Conservation (phyloP, 495 filamentous ascomycete genomes). For the Lindgomyces ingoldianus region DNA sequence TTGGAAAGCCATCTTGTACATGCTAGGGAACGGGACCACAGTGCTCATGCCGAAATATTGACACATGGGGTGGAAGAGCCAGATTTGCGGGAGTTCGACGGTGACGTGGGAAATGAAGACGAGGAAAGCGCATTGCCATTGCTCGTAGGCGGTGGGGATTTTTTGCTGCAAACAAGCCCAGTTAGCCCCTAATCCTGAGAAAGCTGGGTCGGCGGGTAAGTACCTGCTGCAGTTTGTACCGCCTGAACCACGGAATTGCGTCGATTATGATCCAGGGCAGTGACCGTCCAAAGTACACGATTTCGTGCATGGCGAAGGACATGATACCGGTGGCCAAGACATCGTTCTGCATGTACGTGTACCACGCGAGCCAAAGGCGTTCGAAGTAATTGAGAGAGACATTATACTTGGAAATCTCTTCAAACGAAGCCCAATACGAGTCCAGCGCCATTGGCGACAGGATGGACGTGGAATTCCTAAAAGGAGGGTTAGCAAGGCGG, state of each 20-base stretch:
- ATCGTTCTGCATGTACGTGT: conserved; percentile 98
- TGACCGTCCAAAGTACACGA: conserved; percentile 90
- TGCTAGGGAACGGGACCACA: conserved; percentile 81
- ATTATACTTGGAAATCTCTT: conserved; percentile 85
- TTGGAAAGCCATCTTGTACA: conserved; percentile 85
- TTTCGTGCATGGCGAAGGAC: conserved; percentile 93
- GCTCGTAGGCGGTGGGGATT: conserved; percentile 83
- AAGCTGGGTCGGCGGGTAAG: conserved; percentile 35
- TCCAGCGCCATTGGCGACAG: conserved; percentile 30
- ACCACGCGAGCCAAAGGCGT: conserved; percentile 91
- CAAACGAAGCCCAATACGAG: conserved; percentile 75
- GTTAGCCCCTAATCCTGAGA: conserved; percentile 10
- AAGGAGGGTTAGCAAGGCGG: conserved; percentile 1
- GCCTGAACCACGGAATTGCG: conserved; percentile 78
- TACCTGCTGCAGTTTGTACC: conserved; percentile 92
- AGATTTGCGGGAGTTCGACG: conserved; percentile 96
- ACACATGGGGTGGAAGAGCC: conserved; percentile 98
- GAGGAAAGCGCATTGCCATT: conserved; percentile 89
- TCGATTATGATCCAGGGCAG: conserved; percentile 95
- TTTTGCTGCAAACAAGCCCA: conserved; percentile 75
- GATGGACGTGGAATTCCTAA: conserved; percentile 31
- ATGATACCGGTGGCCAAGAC: conserved; percentile 92
- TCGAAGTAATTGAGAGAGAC: conserved; percentile 82
- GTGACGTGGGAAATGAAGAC: conserved; percentile 94
- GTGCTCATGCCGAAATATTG: conserved; percentile 88